Evolutionary conservation across 306 rosid genomes (phyloP), one percentile per base, ranked within the genome.

Genomic region (Trifolium subterraneum): DNA sequence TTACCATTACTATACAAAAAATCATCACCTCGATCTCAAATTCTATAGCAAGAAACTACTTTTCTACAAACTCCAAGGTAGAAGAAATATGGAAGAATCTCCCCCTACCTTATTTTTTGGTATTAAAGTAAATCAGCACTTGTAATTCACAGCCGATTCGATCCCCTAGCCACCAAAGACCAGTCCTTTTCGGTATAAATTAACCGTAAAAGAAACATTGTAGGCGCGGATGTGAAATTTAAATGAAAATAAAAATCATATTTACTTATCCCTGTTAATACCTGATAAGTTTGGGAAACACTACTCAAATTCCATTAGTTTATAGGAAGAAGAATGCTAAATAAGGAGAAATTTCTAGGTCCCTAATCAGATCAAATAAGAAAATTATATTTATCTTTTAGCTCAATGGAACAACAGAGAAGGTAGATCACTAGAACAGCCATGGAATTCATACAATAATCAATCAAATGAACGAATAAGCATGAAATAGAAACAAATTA

Each of bases 31-130:
- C 59, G 3, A 7, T 52, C 59, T 8, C 59, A 52, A 52, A 52
- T 52, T 52, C 27, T 52, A 52, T 18, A 18, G 22, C 59, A 52
- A 52, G 8, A 51, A 18, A 8, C 0, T 52, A 52, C 27, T 18
- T 18, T 52, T 18, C 59, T 52, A 52, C 59, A 52, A 52, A 52
- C 59, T 18, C 59, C 27, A 52, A 52, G 58, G 23, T 51, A 15
- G 55, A 50, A 15, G 55, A 50, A 7, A 50, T 16, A 8, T n/a
- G 55, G 22, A 48, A 50, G 20, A 50, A 50, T 16, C 22, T 50
- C 23, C 8, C 19, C 55, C 55, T 50, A 7, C 22, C 55, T 50
- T 50, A 6, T 15, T 7, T 12, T 44, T 44, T 44, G 50, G n/a
- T 3, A 50, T 50, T 50, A 50, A 50, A 50, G 20, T 7, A 16